Conservation (phyloP, 2,329 filamentous ascomycete species). For the Diaporthe ilicicola region DNA sequence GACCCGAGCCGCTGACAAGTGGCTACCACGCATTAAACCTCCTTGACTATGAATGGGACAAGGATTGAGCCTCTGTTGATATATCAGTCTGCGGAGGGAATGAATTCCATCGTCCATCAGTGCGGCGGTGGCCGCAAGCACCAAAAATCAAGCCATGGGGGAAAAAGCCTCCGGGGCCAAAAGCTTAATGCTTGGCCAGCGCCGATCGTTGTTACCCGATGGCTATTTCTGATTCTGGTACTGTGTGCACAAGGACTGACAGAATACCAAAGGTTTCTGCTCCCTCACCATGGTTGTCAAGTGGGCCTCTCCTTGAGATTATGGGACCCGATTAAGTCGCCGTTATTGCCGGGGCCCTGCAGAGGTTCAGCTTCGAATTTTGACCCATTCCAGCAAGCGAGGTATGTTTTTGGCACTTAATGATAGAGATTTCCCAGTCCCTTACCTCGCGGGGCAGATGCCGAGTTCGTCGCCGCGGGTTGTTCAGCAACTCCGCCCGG, state of each 20-base stretch:
- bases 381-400: slow-evolving; percentile 11
- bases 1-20: slow-evolving; percentile 8
- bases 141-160: slow-evolving; percentile 16
- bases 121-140: neutral
- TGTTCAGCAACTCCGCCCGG: slow-evolving; percentile 11
- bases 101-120: neutral
- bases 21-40: neutral
- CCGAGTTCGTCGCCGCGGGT: slow-evolving; percentile 15
- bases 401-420: slow-evolving; percentile 14
- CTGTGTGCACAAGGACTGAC: slow-evolving; percentile 15
- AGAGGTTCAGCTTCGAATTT: slow-evolving; percentile 8
- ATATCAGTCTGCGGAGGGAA: neutral
- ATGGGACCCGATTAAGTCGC: neutral
- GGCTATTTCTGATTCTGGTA: neutral
- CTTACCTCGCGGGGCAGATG: slow-evolving; percentile 1
- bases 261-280: neutral
- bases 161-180: slow-evolving; percentile 25
- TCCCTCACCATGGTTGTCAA: neutral
- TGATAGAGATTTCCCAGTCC: neutral
- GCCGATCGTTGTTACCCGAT: slow-evolving; percentile 11
- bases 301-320: slow-evolving; percentile 18
- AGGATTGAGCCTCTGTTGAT: slow-evolving; percentile 19
- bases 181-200: slow-evolving; percentile 24
- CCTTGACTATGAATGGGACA: neutral
- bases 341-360: slow-evolving; percentile 12